These are phyloP conservation scores for Neospora caninum DNA, from an alignment of 169 alveolate species.

Conservation along the genomic window DNA sequence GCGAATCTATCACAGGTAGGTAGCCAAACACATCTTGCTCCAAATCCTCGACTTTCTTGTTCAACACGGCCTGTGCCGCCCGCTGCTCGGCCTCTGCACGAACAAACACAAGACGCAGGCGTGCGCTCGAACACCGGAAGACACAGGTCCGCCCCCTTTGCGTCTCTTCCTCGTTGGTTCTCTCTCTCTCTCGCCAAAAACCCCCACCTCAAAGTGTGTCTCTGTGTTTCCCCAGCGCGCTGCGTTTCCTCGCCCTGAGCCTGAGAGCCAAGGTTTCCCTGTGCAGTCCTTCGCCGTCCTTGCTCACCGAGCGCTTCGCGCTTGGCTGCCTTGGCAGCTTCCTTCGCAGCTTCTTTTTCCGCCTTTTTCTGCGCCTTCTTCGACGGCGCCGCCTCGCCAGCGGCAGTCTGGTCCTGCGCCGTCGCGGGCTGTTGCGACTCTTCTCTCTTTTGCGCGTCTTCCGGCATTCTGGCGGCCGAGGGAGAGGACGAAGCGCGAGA, in stretches of 20 bases:
- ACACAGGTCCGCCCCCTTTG: no score
- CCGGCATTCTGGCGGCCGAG: background rate
- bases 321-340: constrained; percentile 42
- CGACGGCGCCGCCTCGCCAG: constrained; percentile 14
- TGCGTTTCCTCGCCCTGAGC: no score
- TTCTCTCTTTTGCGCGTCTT: background rate
- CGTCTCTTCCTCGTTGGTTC: no score
- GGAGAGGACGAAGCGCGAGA: background rate
- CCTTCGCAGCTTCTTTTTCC: constrained; percentile 61
- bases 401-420: background rate
- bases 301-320: constrained; percentile 53
- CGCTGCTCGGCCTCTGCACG: constrained; percentile 51
- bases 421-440: background rate
- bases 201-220: no score
- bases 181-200: no score
- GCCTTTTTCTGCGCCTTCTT: constrained; percentile 62
- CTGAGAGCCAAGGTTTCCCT: no score
- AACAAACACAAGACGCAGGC: background rate
- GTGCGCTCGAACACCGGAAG: no score
- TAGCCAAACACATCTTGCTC: constrained; percentile 1
- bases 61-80: constrained; percentile 31
- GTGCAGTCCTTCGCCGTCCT: no score
- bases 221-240: no score
- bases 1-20: background rate
- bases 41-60: constrained; percentile 8